These are phyloP conservation scores for Termitomyces sp. DNA, from an alignment of 768 basidiomycete genomes.

Conservation along the genomic window DNA sequence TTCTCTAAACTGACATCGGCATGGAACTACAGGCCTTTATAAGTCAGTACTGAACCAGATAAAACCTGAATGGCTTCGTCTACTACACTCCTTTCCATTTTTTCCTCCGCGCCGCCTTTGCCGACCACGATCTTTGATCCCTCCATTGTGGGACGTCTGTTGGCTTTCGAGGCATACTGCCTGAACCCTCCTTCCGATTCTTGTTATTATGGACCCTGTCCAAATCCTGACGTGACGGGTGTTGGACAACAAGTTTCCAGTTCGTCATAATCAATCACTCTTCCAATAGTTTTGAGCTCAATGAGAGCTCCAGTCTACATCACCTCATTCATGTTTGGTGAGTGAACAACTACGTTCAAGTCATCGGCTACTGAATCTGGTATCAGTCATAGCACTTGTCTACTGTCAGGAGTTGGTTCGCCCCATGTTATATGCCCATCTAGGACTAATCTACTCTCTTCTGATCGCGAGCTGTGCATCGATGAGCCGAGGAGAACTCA, in stretches of 20 bases:
- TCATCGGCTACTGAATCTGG: not conserved
- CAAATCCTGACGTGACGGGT: not conserved
- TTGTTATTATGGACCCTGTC: not conserved
- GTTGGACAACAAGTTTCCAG: not conserved
- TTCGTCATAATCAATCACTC: not conserved
- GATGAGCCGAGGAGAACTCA: not conserved
- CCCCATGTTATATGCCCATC: not conserved
- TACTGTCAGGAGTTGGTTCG: not conserved
- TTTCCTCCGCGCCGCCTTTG: not conserved
- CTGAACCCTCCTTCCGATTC: not conserved
- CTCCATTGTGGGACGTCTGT: not conserved
- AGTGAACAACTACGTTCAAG: not conserved
- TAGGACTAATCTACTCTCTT: not conserved
- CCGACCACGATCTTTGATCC: not conserved
- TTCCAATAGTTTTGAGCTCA: not conserved
- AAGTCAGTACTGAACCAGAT: not conserved
- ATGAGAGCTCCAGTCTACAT: not conserved
- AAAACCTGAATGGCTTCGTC: not conserved
- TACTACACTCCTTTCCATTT: no score
- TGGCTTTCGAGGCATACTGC: not conserved
- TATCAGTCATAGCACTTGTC: not conserved
- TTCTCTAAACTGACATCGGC: not conserved
- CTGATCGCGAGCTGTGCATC: not conserved
- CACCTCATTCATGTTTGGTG: not conserved
- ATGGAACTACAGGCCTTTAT: not conserved